phyloP scores from a whole-genome alignment of 1,284 basidiomycete genomes.

The Sanghuangporus baumii region DNA sequence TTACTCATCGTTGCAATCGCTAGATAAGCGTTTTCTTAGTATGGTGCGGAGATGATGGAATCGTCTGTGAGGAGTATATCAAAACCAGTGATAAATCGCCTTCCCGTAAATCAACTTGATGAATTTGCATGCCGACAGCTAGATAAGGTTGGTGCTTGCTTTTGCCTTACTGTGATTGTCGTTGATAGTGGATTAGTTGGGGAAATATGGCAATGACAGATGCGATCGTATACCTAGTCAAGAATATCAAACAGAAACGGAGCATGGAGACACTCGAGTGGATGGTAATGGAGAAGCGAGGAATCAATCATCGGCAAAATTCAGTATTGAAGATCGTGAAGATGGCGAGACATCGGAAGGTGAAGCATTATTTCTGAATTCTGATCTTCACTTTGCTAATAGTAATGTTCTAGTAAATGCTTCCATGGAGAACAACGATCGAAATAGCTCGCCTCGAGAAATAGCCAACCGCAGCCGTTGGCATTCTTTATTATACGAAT shows the following conservation, averaged over 20 bases:
- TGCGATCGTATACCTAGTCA: slow-evolving; percentile 17
- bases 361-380: neutral
- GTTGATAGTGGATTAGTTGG: slow-evolving; percentile 18
- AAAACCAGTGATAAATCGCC: slow-evolving; percentile 75
- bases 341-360: neutral
- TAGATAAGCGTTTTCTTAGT: slow-evolving; percentile 39
- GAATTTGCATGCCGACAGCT: slow-evolving; percentile 85
- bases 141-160: slow-evolving; percentile 53
- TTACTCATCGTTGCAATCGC: slow-evolving; percentile 5
- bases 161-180: slow-evolving; percentile 17
- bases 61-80: slow-evolving; percentile 80
- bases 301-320: neutral
- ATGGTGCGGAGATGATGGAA: slow-evolving; percentile 86
- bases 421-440: neutral
- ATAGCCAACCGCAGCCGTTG: slow-evolving; percentile 69
- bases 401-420: neutral
- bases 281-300: neutral
- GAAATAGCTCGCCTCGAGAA: slow-evolving; percentile 25
- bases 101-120: slow-evolving; percentile 76
- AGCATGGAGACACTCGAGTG: neutral
- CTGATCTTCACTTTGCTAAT: neutral
- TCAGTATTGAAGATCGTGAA: slow-evolving; percentile 3
- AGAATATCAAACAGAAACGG: neutral
- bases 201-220: slow-evolving; percentile 21
- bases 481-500: slow-evolving; percentile 80